Evolutionary conservation across 2,329 filamentous ascomycete species (phyloP).

Genomic region (Thermomyces lanuginosus): DNA sequence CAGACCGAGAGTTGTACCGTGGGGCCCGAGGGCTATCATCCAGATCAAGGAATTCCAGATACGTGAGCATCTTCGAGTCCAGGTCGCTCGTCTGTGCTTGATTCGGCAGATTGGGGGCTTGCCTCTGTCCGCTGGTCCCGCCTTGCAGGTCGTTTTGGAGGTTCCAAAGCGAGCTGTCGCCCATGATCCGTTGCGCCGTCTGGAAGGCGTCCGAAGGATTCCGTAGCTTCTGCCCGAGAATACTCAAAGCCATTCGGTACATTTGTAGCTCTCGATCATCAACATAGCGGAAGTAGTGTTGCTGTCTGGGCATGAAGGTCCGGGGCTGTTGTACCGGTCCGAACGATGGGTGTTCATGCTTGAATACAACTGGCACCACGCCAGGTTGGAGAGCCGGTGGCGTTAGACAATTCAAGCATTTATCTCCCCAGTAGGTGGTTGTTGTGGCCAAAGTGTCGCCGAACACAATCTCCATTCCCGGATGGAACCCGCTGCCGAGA

Average conservation of each 20-base stretch:
- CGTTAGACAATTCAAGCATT: constrained; percentile 61
- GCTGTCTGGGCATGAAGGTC: constrained; percentile 31
- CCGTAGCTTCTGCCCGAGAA: constrained; percentile 31
- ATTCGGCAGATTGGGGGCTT: constrained; percentile 27
- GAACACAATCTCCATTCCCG: constrained; percentile 71
- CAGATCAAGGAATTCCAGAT: constrained; percentile 63
- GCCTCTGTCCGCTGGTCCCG: constrained; percentile 28
- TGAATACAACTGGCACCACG: constrained; percentile 54
- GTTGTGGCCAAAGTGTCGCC: constrained; percentile 53
- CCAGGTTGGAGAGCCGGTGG: constrained; percentile 54
- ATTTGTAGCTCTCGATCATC: constrained; percentile 33
- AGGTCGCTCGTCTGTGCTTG: constrained; percentile 35
- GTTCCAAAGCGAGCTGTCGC: constrained; percentile 33
- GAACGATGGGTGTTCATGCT: constrained; percentile 36
- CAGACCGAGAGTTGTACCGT: constrained; percentile 46
- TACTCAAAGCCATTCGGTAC: constrained; percentile 29
- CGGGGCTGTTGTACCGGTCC: constrained; percentile 29
- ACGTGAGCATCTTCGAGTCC: constrained; percentile 53
- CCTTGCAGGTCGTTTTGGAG: constrained; percentile 27
- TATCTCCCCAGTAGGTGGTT: constrained; percentile 66
- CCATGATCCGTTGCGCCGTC: constrained; percentile 33
- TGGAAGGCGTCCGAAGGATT: constrained; percentile 33
- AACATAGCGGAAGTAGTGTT: constrained; percentile 52
- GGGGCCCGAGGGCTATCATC: constrained; percentile 55
- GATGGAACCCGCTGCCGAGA: constrained; percentile 63